Evolutionary conservation across 2,329 filamentous ascomycete species (phyloP).

Genomic region (Xylariaceae sp.): DNA sequence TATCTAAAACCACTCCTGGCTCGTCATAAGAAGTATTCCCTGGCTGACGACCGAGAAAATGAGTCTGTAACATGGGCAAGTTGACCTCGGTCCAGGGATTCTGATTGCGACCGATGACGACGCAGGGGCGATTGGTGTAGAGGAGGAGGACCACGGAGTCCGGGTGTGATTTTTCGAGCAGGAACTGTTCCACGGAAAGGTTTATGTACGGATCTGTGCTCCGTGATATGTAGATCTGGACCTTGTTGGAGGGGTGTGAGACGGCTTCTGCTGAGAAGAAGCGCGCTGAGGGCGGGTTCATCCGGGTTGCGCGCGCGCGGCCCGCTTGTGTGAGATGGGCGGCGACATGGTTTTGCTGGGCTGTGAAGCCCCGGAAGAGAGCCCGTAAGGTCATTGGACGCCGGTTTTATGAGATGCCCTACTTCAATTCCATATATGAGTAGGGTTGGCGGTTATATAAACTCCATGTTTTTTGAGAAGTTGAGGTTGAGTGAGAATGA

Average conservation of each 20-base stretch:
- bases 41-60: no score
- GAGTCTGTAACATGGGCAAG: conserved; percentile 36
- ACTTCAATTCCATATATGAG: not conserved
- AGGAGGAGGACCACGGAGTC: conserved; percentile 77
- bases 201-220: conserved; percentile 78
- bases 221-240: conserved; percentile 66
- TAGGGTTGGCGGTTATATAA: not conserved
- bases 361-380: conserved; percentile 16
- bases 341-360: not conserved
- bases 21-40: no score
- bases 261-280: conserved; percentile 37
- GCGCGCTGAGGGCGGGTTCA: conserved; percentile 3
- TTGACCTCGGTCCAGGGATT: conserved; percentile 95
- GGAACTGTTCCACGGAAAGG: conserved; percentile 87
- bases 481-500: not conserved
- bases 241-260: conserved; percentile 40
- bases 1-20: no score
- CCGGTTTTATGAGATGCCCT: not conserved
- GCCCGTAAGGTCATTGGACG: conserved; percentile 16
- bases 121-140: conserved; percentile 80
- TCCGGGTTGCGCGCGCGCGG: not conserved
- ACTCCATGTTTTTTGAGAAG: not conserved
- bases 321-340: not conserved
- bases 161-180: conserved; percentile 67
- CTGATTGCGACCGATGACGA: conserved; percentile 93